A percentile compares a stretch with the other conserved stretches of the same genome.
phyloP scores from a whole-genome alignment of 2,329 filamentous ascomycete species.

The Neonectria neomacrospora region DNA sequence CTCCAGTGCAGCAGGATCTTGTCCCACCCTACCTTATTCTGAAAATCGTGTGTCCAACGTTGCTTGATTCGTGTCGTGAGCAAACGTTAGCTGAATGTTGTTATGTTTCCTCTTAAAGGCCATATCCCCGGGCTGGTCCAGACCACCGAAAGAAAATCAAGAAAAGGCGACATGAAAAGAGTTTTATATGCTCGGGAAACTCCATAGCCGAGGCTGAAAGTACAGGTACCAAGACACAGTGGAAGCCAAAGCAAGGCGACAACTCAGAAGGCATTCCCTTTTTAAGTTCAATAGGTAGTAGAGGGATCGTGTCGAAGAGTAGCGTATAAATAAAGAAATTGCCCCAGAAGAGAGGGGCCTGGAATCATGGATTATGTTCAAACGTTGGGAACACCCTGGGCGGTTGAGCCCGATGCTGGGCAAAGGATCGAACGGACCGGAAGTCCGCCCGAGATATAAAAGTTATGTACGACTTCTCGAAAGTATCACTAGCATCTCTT shows the following conservation, averaged over 20 bases:
- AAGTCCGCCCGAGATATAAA: slow-evolving; percentile 1
- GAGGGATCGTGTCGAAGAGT: slow-evolving; percentile 28
- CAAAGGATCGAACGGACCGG: slow-evolving; percentile 8
- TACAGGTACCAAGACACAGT: slow-evolving; percentile 3
- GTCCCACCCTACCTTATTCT: slow-evolving; percentile 9
- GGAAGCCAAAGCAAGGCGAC: slow-evolving; percentile 7
- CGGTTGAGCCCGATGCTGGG: slow-evolving; percentile 7
- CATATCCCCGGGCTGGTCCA: slow-evolving; percentile 10
- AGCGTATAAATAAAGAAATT: slow-evolving; percentile 20
- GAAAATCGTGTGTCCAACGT: background rate
- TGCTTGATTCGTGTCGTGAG: background rate
- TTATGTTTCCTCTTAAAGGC: background rate
- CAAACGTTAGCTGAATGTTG: background rate
- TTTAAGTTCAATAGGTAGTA: slow-evolving; percentile 17
- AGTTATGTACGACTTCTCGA: slow-evolving; percentile 10
- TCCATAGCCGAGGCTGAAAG: slow-evolving; percentile 15
- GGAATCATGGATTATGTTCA: slow-evolving; percentile 19
- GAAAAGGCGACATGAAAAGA: slow-evolving; percentile 13
- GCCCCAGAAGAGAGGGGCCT: slow-evolving; percentile 15
- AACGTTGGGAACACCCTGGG: slow-evolving; percentile 18
- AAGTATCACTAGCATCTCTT: slow-evolving; percentile 25
- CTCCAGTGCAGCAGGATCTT: slow-evolving; percentile 2
- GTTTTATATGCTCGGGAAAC: slow-evolving; percentile 23
- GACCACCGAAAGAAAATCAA: slow-evolving; percentile 10
- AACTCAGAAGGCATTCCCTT: slow-evolving; percentile 21